These are phyloP conservation scores for Gossypium gossypioides DNA, from an alignment of 441 rosid genomes.

Conservation along the genomic window DNA sequence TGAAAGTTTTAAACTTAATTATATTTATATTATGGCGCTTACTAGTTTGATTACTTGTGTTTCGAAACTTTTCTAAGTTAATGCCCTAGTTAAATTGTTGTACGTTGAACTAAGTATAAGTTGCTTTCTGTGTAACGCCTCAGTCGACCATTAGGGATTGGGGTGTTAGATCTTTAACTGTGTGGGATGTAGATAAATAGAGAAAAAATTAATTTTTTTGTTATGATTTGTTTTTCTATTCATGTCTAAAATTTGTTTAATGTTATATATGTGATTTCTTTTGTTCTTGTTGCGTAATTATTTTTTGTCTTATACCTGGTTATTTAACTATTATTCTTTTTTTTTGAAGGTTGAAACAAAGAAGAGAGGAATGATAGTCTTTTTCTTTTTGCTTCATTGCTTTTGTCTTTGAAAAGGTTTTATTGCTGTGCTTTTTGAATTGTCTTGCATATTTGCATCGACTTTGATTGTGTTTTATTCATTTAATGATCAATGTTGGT, in stretches of 20 bases:
- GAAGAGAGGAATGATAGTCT: background rate
- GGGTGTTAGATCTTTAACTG: no score
- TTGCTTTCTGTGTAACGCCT: no score
- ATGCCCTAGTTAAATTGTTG: no score
- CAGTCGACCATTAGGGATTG: no score
- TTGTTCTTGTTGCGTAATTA: background rate
- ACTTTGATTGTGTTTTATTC: background rate
- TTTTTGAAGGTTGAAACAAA: background rate
- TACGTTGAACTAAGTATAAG: no score
- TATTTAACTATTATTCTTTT: background rate
- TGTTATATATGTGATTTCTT: background rate
- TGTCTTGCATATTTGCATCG: background rate
- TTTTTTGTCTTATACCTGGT: background rate
- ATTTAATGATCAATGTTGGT: background rate
- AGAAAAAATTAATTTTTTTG: background rate
- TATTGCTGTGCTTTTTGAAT: background rate
- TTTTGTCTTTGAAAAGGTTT: background rate
- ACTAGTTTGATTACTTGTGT: no score
- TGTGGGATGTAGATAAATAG: background rate
- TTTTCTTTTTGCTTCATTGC: background rate
- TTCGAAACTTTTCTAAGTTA: no score
- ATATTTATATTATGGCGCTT: no score
- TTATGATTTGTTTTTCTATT: background rate
- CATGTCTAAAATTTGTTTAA: background rate
- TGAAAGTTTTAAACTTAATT: no score